Evolutionary conservation across 2,329 filamentous ascomycete genomes (phyloP), one percentile per base, ranked within the genome.

Genomic region (Fusarium setosum): DNA sequence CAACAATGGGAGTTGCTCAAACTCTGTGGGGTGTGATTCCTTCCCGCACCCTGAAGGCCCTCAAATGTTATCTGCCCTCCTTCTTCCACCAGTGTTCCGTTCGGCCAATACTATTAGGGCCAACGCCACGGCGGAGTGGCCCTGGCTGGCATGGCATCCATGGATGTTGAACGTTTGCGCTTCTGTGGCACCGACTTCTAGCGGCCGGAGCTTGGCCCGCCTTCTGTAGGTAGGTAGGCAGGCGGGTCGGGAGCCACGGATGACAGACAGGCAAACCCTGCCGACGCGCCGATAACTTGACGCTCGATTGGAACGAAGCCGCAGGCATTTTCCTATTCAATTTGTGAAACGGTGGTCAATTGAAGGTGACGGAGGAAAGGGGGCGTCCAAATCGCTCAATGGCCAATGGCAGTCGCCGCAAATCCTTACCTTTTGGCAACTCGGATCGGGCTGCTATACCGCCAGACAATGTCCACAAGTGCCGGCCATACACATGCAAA

Each of bases 21-120:
- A 65, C 55, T 70, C 51, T 56, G 58, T 61, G 44, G 53, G 59
- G 61, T 69, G 55, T 51, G 34, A 66, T 70, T 67, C 52, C 41
- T 67, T 58, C 48, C 61, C 61, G 56, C 54, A 59, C 63, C 48
- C 62, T 59, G 52, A 61, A 44, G 49, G 59, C 23, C 51, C 26
- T 17, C n/a, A 50, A 40, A 66, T 66, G 45, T 51, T 51, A 63
- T 41, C 48, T 52, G 35, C 49, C 35, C 49, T 52, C 44, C 63
- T 67, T 52, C 59, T 67, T 40, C 59, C 54, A n/a, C n/a, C n/a
- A 56, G 53, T 41, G 45, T 66, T 54, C 45, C 37, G 56, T 64
- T 64, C 63, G 45, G 41, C 63, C 47, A 63, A 31, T 48, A 40
- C 56, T 49, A 21, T 52, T 41, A 23, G 49, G 17, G 35, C 17